phyloP scores from a whole-genome alignment of 2,329 filamentous ascomycete genomes.

The Sclerotinia minor region DNA sequence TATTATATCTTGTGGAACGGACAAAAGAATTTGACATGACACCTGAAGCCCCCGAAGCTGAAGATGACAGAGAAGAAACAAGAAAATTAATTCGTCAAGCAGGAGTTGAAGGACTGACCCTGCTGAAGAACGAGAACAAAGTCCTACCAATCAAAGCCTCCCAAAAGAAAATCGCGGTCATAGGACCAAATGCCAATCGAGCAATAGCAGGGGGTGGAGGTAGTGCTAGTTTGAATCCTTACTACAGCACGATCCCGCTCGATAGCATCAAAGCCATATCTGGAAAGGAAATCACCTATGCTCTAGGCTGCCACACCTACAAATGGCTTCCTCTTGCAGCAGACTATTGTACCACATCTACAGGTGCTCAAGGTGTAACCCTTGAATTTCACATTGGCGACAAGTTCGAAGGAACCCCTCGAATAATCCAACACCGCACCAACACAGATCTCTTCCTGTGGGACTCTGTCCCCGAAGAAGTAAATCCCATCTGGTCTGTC shows the following conservation, averaged over 20 bases:
- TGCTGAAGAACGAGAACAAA: constrained; percentile 62
- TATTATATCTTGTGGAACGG: constrained; percentile 59
- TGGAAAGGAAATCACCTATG: constrained; percentile 58
- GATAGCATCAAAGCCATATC: constrained; percentile 60
- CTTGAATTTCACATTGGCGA: constrained; percentile 67
- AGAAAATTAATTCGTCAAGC: constrained; percentile 60
- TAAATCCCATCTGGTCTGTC: constrained; percentile 61
- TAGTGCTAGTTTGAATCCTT: constrained; percentile 67
- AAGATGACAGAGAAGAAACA: constrained; percentile 58
- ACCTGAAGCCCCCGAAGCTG: constrained; percentile 56
- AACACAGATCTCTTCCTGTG: constrained; percentile 70
- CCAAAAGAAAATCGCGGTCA: constrained; percentile 61
- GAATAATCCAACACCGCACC: constrained; percentile 57
- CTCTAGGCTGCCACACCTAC: constrained; percentile 62
- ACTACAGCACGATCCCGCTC: constrained; percentile 65
- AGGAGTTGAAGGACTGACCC: constrained; percentile 61
- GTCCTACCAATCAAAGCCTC: constrained; percentile 59
- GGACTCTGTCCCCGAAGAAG: constrained; percentile 64
- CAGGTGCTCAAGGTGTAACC: constrained; percentile 60
- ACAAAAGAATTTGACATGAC: constrained; percentile 61
- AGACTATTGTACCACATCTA: constrained; percentile 56
- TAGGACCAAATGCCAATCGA: constrained; percentile 66
- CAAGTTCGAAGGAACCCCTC: constrained; percentile 58
- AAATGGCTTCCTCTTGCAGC: constrained; percentile 67
- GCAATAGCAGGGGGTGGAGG: constrained; percentile 68